Evolutionary conservation across 768 basidiomycete genomes (phyloP).

Genomic region (Suillus placidus): DNA sequence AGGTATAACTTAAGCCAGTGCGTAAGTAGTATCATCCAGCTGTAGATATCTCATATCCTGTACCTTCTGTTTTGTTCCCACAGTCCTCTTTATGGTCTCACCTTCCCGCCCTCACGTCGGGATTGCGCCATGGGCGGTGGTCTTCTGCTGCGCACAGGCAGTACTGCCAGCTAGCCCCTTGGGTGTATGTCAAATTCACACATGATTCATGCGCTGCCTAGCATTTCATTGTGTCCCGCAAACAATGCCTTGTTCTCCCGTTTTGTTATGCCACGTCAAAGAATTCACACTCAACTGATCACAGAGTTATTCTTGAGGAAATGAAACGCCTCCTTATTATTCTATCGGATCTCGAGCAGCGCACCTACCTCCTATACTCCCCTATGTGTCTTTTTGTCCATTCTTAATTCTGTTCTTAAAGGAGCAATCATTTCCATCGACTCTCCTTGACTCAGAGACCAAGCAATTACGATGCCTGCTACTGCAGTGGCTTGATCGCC

Average conservation of each 20-base stretch:
- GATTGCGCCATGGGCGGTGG: neutral
- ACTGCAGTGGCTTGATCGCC: neutral
- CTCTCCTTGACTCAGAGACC: neutral
- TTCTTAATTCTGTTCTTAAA: neutral
- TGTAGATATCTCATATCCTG: too few relatives aligned
- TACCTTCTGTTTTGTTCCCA: neutral
- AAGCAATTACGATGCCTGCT: neutral
- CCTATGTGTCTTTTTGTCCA: conserved; percentile 1
- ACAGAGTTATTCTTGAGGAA: conserved; percentile 6
- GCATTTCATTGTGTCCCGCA: neutral
- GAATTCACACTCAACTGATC: conserved; percentile 10
- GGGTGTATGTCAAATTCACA: neutral
- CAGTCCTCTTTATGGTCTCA: neutral
- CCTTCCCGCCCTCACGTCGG: neutral
- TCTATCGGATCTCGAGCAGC: conserved; percentile 1
- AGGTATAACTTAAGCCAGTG: too few relatives aligned
- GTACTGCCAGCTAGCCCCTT: neutral
- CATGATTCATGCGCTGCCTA: neutral
- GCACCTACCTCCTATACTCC: neutral
- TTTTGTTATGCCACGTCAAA: conserved; percentile 9
- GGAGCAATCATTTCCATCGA: neutral
- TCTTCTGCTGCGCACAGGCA: neutral
- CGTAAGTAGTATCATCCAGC: too few relatives aligned
- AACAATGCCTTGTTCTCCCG: conserved; percentile 7
- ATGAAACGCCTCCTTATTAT: neutral